Evolutionary conservation across 441 rosid genomes (phyloP).

Genomic region (Populus tomentosa): DNA sequence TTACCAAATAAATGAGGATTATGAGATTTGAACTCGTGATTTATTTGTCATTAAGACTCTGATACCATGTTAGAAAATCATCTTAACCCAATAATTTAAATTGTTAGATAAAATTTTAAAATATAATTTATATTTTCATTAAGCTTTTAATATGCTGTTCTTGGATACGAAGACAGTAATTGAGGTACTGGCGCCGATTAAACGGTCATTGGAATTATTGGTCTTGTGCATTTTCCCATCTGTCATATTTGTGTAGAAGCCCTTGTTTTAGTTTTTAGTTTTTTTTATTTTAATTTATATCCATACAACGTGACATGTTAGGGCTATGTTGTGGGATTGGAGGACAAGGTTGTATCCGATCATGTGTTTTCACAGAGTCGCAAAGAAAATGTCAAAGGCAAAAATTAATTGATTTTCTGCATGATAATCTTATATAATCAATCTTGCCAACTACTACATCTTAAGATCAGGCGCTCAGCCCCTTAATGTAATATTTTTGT

Average conservation of each 20-base stretch:
- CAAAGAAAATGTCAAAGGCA: neutral
- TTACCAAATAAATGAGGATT: no score
- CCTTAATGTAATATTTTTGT: neutral
- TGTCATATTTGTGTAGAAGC: neutral
- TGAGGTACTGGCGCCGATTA: constrained; percentile 11
- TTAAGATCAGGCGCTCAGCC: neutral
- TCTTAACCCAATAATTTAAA: no score
- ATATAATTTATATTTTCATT: no score
- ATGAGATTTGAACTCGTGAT: no score
- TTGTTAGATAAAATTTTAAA: no score
- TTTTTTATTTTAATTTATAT: neutral
- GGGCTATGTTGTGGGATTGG: neutral
- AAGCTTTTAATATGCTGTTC: neutral
- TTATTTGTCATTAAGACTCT: no score
- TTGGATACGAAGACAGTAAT: neutral
- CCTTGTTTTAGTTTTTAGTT: neutral
- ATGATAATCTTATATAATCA: neutral
- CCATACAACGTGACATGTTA: constrained; percentile 3
- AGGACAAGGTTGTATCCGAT: constrained; percentile 8
- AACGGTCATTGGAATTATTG: constrained; percentile 19
- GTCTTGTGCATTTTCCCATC: neutral
- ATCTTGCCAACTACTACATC: neutral
- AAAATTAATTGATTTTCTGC: no score
- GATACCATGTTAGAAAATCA: no score
- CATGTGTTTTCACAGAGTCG: neutral